Conservation (phyloP, 139 green algal species). For the Closterium sp. region DNA sequence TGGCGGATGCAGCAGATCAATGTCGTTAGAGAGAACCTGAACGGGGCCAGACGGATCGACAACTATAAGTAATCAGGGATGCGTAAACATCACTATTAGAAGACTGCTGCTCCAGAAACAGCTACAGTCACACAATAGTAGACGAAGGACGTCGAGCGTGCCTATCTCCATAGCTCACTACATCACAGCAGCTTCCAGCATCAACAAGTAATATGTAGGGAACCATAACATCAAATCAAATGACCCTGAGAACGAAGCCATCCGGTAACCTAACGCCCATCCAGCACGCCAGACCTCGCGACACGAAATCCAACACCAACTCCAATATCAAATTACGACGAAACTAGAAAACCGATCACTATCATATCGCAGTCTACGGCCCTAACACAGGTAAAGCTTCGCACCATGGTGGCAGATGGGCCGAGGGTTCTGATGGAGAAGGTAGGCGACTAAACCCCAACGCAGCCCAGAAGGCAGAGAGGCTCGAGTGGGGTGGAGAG, state of each 20-base stretch:
- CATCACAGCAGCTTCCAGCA: too few species aligned
- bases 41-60: not conserved
- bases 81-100: not conserved
- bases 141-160: not conserved
- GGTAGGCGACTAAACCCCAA: not conserved
- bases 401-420: not conserved
- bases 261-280: not conserved
- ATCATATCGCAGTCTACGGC: not conserved
- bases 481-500: not conserved
- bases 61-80: not conserved
- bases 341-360: too few species aligned
- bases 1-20: conserved; percentile 95
- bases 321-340: not conserved
- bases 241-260: not conserved
- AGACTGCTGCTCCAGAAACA: not conserved
- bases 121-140: not conserved
- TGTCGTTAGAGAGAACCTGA: conserved; percentile 65
- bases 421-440: not conserved
- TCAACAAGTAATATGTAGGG: not conserved
- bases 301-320: not conserved
- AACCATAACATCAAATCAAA: not conserved
- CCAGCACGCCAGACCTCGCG: not conserved
- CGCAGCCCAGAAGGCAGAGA: not conserved
- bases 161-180: too few species aligned
- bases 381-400: not conserved